Evolutionary conservation across 2,329 filamentous ascomycete species (phyloP).

Genomic region (Sporothrix inflata): DNA sequence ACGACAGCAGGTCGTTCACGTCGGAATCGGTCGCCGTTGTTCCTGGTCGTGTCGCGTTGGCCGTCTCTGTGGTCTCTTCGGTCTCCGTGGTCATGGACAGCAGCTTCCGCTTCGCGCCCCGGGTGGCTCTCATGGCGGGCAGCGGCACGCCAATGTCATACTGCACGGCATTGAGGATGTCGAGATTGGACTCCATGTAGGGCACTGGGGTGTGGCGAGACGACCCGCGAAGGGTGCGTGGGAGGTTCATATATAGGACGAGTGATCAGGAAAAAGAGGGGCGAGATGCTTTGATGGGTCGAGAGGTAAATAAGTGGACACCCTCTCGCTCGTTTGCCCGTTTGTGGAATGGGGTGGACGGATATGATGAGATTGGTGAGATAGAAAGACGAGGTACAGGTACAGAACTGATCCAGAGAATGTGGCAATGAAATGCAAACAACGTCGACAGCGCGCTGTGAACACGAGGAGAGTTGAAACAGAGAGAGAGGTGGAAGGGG

Average conservation of each 20-base stretch:
- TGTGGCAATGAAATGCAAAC: neutral
- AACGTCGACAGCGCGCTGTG: neutral
- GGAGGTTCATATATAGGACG: neutral
- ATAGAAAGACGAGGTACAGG: too few species aligned
- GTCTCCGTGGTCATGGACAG: neutral
- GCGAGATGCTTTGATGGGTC: neutral
- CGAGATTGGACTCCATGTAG: constrained; percentile 43
- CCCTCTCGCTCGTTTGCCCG: too few species aligned
- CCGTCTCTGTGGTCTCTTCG: neutral
- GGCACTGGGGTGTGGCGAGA: constrained; percentile 32
- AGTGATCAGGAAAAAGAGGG: neutral
- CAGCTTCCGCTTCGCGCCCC: constrained; percentile 22
- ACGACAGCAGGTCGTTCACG: neutral
- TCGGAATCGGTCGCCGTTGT: neutral
- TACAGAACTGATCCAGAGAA: neutral
- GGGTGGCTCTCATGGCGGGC: neutral
- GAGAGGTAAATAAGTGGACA: too few species aligned
- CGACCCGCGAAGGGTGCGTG: neutral
- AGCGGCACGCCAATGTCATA: constrained; percentile 45
- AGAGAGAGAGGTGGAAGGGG: neutral
- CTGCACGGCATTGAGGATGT: constrained; percentile 53
- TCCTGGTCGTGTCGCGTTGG: neutral
- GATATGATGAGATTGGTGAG: too few species aligned
- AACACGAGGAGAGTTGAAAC: neutral
- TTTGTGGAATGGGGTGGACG: too few species aligned